Base-by-base conservation (phyloP, 352 stramenopile genomes). In the Globisporangium paroecandrum region DNA sequence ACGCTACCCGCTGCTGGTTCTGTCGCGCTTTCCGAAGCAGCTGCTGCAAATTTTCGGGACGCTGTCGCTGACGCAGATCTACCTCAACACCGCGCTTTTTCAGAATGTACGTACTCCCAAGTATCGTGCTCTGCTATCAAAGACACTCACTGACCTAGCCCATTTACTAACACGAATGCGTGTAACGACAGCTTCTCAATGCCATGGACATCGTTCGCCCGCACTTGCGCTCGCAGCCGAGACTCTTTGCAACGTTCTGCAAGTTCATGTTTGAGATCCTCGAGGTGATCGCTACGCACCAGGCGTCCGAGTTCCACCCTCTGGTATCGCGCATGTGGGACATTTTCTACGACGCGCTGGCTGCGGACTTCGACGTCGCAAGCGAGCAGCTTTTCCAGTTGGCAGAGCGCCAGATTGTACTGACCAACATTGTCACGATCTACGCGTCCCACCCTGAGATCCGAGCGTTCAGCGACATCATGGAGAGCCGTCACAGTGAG, bases 231-330 rank as follows among this genome's bases (percentile, higher is more conserved):
- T 47, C 82, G 12, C 67, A 85, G 3, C 70, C 64, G 38, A 74
- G 47, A 12, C 62, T 78, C 3, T 68, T 85, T 43, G 61, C 72
- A 5, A 67, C 69, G 1, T 77, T 86, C 32, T 81, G 81, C 47
- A 71, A 78, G 22, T 89, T 90, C 59, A 38, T 91, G 22, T 88
- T 93, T 68, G 79, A 91, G 27, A 75, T 91, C n/a, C 64, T 93
- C 13, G 73, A 82, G 8, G 77, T 88, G 1, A 88, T 93, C 51
- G 77, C 73, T 4, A 75, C 77, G 18, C 82, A 91, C 69, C 83
- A 90, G 22, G 78, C 85, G 22, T 76, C 73, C 13, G 85, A 91
- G 62, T 93, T 93, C 56, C 75, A 83, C n/a, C 74, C 77, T 55
- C 74, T 93, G 7, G 74, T 91, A 0, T 69, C 77, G 6, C 74